Percentiles rank a stretch among this genome's conserved stretches.
Evolutionary conservation across 176 grass and related monocot genomes (phyloP).

Genomic region (Oropetium thomaeum): DNA sequence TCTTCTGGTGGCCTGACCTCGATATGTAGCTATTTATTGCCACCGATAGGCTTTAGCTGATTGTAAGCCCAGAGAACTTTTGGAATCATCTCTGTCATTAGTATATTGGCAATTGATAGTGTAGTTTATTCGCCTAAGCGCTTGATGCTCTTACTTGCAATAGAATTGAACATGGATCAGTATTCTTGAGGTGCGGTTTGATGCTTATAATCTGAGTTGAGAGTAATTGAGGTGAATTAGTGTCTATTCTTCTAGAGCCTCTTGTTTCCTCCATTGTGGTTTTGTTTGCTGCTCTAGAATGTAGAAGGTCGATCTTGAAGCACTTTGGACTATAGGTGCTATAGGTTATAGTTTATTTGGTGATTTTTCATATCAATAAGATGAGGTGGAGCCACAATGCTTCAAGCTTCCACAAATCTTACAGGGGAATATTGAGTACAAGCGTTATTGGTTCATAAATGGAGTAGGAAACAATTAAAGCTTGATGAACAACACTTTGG

Average conservation of each 20-base stretch:
- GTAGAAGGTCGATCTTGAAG: background rate
- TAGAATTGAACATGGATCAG: background rate
- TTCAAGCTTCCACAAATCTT: background rate
- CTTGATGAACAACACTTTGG: conserved; percentile 13
- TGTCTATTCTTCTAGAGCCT: background rate
- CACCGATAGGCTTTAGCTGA: conserved; percentile 1
- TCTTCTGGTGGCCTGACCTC: background rate
- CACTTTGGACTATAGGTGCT: background rate
- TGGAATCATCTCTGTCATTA: conserved; percentile 7
- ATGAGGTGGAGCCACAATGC: background rate
- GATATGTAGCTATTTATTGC: background rate
- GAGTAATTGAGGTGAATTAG: background rate
- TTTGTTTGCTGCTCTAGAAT: background rate
- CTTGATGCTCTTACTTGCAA: background rate
- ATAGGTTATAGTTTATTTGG: conserved; percentile 16
- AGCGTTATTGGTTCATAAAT: background rate
- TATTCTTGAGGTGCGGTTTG: background rate
- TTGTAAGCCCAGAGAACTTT: background rate
- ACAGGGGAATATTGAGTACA: background rate
- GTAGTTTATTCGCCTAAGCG: background rate
- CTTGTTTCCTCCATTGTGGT: conserved; percentile 1
- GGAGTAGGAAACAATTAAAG: conserved; percentile 9
- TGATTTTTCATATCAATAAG: background rate
- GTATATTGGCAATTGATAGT: conserved; percentile 16
- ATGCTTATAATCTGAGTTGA: background rate